Base-by-base conservation (phyloP, 1,139 yeast genomes). In the Pichia sp. region DNA sequence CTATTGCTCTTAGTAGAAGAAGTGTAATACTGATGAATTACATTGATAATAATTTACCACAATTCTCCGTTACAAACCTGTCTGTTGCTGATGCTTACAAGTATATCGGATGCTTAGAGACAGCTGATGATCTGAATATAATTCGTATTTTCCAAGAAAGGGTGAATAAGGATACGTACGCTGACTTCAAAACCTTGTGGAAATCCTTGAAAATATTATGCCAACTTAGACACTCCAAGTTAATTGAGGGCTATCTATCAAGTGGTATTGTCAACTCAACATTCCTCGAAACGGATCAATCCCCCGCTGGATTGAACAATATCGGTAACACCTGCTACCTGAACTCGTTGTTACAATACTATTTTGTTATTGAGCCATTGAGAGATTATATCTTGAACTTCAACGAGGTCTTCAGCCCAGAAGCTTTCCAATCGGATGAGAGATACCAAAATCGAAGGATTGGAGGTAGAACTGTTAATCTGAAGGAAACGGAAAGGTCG, bases 301-400 rank as follows among this genome's bases (percentile, higher is more conserved):
- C 87, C 75, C 97, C 97, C 0, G 85, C 87, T 6, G 98, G 97
- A 0, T 67, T 91, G 52, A 85, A 82, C 56, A 91, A 91, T 53
- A 87, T 87, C 48, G 97, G 98, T 23, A 91, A 91, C 54, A 88
- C 98, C 0, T 91, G 98, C 58, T 91, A 91, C 49, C 67, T 91
- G 53, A 91, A 91, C 54, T 87, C 96, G 0, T 66, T 91, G 35
- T 63, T 91, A 23, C 98, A 91, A 53, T 91, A 81, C 51, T 88
- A 86, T 55, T 91, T 86, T 59, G 82, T 88, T 10, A 76, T 91
- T 34, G 74, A 75, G 37, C 96, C 96, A 0, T 63, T 91, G 32
- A 68, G 97, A 40, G 76, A 81, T 1, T 69, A 74, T 44, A 70
- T 86, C 14, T 53, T 83, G 35, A 52, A 63, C 2, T 86, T 81